Percentiles rank a stretch among this genome's conserved stretches.
Evolutionary conservation across 1,284 basidiomycete genomes (phyloP).

Genomic region (Clitocybe nebularis): DNA sequence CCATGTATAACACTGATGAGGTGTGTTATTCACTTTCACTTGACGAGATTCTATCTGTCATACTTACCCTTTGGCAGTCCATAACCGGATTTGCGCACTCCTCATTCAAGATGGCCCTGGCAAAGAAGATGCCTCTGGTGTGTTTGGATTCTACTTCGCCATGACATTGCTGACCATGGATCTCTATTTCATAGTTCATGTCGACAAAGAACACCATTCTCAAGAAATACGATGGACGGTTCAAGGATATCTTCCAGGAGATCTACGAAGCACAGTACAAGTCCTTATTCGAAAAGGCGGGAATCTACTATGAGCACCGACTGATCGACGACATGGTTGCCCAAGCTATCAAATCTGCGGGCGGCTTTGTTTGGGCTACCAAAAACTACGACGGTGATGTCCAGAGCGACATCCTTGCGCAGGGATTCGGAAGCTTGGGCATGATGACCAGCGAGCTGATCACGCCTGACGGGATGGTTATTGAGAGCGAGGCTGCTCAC

Average conservation of each 20-base stretch:
- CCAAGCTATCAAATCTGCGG: constrained; percentile 93
- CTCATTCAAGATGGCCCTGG: constrained; percentile 97
- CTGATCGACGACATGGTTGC: constrained; percentile 95
- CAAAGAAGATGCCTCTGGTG: constrained; percentile 90
- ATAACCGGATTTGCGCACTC: constrained; percentile 95
- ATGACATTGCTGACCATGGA: constrained; percentile 3
- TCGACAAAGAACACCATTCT: constrained; percentile 98
- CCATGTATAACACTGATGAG: constrained; percentile 97
- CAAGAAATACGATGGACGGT: constrained; percentile 95
- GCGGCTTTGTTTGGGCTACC: constrained; percentile 96
- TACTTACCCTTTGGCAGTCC: constrained; percentile 43
- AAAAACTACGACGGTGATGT: constrained; percentile 99
- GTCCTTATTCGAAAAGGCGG: constrained; percentile 72
- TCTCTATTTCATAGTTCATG: constrained; percentile 63
- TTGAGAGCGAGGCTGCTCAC: constrained; percentile 90
- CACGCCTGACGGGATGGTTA: constrained; percentile 90
- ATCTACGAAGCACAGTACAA: constrained; percentile 89
- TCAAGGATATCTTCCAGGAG: constrained; percentile 98
- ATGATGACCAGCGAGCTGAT: constrained; percentile 99
- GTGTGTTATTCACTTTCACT: constrained; percentile 35
- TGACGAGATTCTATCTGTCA: neutral
- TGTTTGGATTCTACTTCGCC: constrained; percentile 20
- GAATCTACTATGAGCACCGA: constrained; percentile 97
- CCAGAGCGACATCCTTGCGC: constrained; percentile 88
- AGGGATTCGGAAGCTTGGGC: constrained; percentile 90